Evolutionary conservation across 305 asterid genomes (phyloP), one percentile per base, ranked within the genome.

Genomic region (Withania somnifera): DNA sequence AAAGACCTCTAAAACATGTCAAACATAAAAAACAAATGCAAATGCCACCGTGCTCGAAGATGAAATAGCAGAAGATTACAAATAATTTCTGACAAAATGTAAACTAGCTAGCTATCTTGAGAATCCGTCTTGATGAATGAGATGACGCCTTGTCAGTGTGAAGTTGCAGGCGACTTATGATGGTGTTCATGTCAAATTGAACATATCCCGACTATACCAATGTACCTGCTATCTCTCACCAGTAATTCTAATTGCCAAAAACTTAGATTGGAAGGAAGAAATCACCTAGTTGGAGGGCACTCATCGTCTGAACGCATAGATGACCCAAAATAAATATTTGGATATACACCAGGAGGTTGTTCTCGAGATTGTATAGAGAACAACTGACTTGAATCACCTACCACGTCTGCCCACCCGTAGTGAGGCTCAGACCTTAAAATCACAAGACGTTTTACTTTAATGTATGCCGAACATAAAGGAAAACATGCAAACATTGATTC

Each of bases 341-440:
- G 99, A 79, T 86, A 94, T 42, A 94, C 93, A 5, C 98, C 98
- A 0, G 92, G 97, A 13, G 99, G 98, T 57, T 92, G 93, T 81
- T 95, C 99, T 47, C 78, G 90, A 28, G 97, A 97, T 85, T 91
- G 66, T 60, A 95, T 94, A 47, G 98, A 95, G 30, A 95, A 89
- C 84, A 95, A 69, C 75, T 95, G 98, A 28, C 85, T 87, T 14
- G 98, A 95, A 87, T 95, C 97, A 30, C 99, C 99, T 56, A 95
- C 99, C 11, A 95, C 98, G 63, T 95, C 98, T 0, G 99, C 97
- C 99, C 99, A 94, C 86, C 99, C 99, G 73, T 94, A 95, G 84
- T 94, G 99, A 64, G 99, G 99, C 61, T 95, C 98, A 17, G 97
- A 95, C 94, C 99, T 95, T 84, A 0, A 30, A 42, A 81, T 66